Evolutionary conservation across 2,329 filamentous ascomycete species (phyloP), one percentile per base, ranked within the genome.

Genomic region (Apiospora koreana): DNA sequence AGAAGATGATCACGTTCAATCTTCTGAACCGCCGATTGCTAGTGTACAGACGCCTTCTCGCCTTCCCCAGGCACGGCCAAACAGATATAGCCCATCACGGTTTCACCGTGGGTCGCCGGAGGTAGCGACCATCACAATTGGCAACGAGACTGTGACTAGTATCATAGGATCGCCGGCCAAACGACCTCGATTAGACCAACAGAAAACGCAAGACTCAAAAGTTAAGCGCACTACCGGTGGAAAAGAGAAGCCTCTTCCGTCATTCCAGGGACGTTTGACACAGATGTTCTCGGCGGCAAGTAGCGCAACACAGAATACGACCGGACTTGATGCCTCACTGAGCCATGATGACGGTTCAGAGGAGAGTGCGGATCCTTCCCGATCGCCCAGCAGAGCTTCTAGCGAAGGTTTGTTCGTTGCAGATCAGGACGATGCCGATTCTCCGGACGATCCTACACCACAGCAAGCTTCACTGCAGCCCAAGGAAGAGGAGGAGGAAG

Each of bases 121-220:
- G 75, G 83, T 91, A 68, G 92, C 93, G 25, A 93, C 92, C 1
- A 93, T 95, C 65, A 94, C 92, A 0, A 89, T 95, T 69, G 93
- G 92, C 1, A 86, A 91, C 72, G 87, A 86, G 64, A 93, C 91
- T 0, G 86, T 90, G 6, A 91, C 88, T 0, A 91, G 90, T 25
- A 86, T 89, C 42, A 86, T 94, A 73, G 91, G 92, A 1, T 87
- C 84, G 67, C 83, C 87, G 67, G 77, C 84, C 4, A 88, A 88
- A 72, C 85, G 80, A 70, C 81, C 79, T 69, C 81, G 81, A 65
- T 79, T 81, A 54, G 82, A 83, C 23, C 80, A 84, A 65, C 79
- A 79, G 14, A 81, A 58, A 38, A 45, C 31, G 18, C 82, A 12
- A 35, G 72, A 65, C 38, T 35, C 78, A 74, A 35, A 83, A 80